Evolutionary conservation across 306 rosid genomes (phyloP).

Genomic region (Cotoneaster glaucophyllus): DNA sequence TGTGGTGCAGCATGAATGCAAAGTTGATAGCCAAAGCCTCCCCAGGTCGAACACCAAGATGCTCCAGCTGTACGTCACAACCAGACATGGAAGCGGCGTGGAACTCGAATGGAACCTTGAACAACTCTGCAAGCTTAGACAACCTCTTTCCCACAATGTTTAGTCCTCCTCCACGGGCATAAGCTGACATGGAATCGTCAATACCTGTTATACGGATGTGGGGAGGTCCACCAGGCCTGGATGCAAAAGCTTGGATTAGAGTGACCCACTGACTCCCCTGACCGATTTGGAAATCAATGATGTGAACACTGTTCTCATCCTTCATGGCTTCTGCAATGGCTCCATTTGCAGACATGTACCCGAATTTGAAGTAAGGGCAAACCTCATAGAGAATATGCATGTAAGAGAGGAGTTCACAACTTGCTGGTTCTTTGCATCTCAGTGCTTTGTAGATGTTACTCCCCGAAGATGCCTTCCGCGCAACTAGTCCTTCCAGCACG

Average conservation of each 20-base stretch:
- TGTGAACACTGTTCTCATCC: slow-evolving; percentile 72
- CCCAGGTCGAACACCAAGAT: slow-evolving; percentile 53
- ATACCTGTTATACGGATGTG: slow-evolving; percentile 91
- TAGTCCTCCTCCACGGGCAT: slow-evolving; percentile 90
- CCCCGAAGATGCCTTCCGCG: slow-evolving; percentile 55
- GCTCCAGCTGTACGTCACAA: slow-evolving; percentile 50
- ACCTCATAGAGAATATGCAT: slow-evolving; percentile 87
- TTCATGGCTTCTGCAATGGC: slow-evolving; percentile 99
- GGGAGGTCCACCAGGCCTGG: slow-evolving; percentile 98
- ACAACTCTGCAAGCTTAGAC: slow-evolving; percentile 57
- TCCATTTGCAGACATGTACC: slow-evolving; percentile 96
- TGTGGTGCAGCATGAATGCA: slow-evolving; percentile 87
- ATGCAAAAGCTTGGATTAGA: slow-evolving; percentile 91
- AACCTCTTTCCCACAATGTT: slow-evolving; percentile 69
- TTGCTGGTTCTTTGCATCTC: slow-evolving; percentile 78
- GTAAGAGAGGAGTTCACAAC: slow-evolving; percentile 68
- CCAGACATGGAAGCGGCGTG: slow-evolving; percentile 71
- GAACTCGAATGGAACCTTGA: slow-evolving; percentile 83
- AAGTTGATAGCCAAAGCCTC: slow-evolving; percentile 89
- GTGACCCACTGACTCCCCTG: slow-evolving; percentile 97
- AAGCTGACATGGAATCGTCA: slow-evolving; percentile 73
- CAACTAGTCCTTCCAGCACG: slow-evolving; percentile 94
- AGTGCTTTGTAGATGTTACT: slow-evolving; percentile 70
- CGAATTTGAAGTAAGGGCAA: slow-evolving; percentile 93
- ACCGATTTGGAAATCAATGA: slow-evolving; percentile 84